These are phyloP conservation scores for Apiospora marii DNA, from an alignment of 2,329 filamentous ascomycete genomes.

Conservation along the genomic window DNA sequence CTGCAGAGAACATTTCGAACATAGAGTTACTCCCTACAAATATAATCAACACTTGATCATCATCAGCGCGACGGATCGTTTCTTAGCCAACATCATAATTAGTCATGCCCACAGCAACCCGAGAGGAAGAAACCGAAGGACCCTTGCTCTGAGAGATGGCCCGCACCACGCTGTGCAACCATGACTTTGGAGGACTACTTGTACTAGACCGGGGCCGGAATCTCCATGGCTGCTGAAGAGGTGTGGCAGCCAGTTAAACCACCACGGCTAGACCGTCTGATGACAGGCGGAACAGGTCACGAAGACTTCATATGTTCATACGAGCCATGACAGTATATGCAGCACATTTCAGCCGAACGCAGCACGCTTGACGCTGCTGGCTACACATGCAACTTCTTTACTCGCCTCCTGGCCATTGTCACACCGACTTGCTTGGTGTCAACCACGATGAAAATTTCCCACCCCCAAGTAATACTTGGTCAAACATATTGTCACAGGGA, in stretches of 20 bases:
- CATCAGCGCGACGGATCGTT: neutral
- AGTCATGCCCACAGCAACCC: conserved; percentile 15
- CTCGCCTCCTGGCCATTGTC: neutral
- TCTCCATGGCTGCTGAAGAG: conserved; percentile 12
- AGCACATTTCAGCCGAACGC: neutral
- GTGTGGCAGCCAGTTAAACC: conserved; percentile 22
- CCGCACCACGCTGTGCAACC: conserved; percentile 10
- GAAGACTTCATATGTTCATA: conserved; percentile 22
- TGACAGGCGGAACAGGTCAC: conserved; percentile 22
- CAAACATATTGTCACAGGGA: conserved; percentile 6
- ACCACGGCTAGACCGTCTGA: conserved; percentile 25
- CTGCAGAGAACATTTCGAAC: neutral
- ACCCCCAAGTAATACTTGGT: neutral
- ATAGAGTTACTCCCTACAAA: neutral
- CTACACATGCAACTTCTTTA: neutral
- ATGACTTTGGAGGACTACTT: conserved; percentile 6
- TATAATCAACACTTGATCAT: neutral
- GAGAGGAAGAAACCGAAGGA: neutral
- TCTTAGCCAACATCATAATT: conserved; percentile 14
- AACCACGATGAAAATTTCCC: neutral
- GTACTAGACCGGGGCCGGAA: conserved; percentile 7
- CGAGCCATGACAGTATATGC: conserved; percentile 11
- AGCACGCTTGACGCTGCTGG: neutral
- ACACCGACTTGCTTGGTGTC: conserved; percentile 3
- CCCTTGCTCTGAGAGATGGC: conserved; percentile 1